Evolutionary conservation across 2,329 filamentous ascomycete genomes (phyloP).

Genomic region (Diaporthe vexans): DNA sequence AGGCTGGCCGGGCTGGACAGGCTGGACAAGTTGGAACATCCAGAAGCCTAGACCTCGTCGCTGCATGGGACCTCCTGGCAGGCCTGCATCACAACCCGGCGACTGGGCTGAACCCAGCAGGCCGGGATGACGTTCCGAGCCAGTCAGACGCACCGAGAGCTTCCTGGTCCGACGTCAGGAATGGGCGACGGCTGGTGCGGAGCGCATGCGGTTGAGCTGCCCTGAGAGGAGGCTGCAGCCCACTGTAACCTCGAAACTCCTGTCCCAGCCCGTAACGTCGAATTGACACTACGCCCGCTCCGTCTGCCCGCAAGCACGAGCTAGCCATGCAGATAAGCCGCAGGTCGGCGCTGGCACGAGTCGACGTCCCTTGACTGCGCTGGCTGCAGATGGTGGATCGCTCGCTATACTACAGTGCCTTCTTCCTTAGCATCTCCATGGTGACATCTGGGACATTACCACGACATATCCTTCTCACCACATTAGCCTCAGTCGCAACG

Average conservation of each 20-base stretch:
- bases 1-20: not conserved
- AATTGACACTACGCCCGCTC: not conserved
- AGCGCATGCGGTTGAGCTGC: conserved; percentile 8
- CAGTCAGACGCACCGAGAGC: conserved; percentile 20
- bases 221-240: conserved; percentile 25
- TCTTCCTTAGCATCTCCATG: not conserved
- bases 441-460: conserved; percentile 15
- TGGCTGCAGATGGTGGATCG: not conserved
- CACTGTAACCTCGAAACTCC: conserved; percentile 8
- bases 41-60: conserved; percentile 7
- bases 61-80: conserved; percentile 20
- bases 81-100: conserved; percentile 17
- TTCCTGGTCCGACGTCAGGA: conserved; percentile 11
- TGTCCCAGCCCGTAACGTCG: conserved; percentile 22
- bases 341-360: conserved; percentile 24
- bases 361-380: not conserved
- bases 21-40: conserved; percentile 7
- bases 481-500: conserved; percentile 20
- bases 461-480: conserved; percentile 7
- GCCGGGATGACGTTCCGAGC: conserved; percentile 22
- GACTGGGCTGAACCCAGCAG: conserved; percentile 33
- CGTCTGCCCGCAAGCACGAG: not conserved
- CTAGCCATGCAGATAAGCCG: conserved; percentile 30
- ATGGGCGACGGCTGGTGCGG: conserved; percentile 18
- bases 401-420: not conserved